Percentiles rank a stretch among this genome's conserved stretches.
phyloP scores from a whole-genome alignment of 805 yeast genomes.

The Hanseniaspora taiwanica region DNA sequence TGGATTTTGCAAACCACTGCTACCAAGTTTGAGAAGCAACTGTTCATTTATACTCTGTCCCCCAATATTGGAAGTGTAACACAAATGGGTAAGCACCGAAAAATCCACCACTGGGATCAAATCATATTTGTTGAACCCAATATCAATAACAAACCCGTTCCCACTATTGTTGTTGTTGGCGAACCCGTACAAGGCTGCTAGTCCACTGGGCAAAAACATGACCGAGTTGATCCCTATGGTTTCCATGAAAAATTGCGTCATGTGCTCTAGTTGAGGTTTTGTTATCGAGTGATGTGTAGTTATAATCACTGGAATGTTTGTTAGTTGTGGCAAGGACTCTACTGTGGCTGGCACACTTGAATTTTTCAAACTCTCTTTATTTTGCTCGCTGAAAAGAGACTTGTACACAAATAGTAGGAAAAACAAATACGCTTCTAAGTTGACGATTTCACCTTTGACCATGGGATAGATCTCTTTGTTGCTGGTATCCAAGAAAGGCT shows the following conservation, averaged over 20 bases:
- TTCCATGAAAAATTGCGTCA: slow-evolving; percentile 70
- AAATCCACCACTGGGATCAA: slow-evolving; percentile 70
- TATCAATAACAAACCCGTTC: slow-evolving; percentile 66
- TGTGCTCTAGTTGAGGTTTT: slow-evolving; percentile 46
- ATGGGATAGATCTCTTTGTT: slow-evolving; percentile 48
- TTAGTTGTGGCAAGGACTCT: slow-evolving; percentile 12
- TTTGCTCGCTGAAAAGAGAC: slow-evolving; percentile 28
- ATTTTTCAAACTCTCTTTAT: slow-evolving; percentile 11
- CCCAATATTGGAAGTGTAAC: slow-evolving; percentile 39
- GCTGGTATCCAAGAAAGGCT: slow-evolving; percentile 22
- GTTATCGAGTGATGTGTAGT: slow-evolving; percentile 62
- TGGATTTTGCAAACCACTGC: slow-evolving; percentile 7
- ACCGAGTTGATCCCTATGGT: slow-evolving; percentile 58
- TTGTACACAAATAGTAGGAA: slow-evolving; percentile 34
- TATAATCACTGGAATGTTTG: slow-evolving; percentile 56
- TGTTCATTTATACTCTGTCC: slow-evolving; percentile 48
- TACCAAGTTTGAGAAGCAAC: slow-evolving; percentile 30
- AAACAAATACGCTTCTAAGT: slow-evolving; percentile 59
- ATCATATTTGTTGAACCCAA: slow-evolving; percentile 67
- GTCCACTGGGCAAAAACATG: slow-evolving; percentile 50
- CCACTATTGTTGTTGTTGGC: background rate
- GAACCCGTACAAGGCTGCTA: slow-evolving; percentile 57
- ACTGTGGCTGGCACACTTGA: slow-evolving; percentile 19
- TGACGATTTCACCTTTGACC: slow-evolving; percentile 44
- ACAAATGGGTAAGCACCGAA: slow-evolving; percentile 44